phyloP scores from a whole-genome alignment of 2,329 filamentous ascomycete species.

The Phaeosphaeria sp. region DNA sequence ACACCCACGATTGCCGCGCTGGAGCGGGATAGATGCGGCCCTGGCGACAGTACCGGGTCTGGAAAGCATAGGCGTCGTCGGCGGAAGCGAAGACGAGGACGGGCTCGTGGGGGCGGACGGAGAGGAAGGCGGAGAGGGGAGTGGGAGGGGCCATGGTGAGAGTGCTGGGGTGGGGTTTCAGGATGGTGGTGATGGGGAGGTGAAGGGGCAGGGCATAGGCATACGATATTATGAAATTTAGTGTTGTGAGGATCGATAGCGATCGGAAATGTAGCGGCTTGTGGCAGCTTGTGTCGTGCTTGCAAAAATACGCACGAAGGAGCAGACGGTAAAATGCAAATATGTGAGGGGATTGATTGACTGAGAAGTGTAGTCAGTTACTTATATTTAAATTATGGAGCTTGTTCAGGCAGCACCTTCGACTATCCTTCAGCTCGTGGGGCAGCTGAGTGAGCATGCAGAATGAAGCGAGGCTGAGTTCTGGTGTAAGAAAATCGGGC shows the following conservation, averaged over 20 bases:
- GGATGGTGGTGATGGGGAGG: not conserved
- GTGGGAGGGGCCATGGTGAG: conserved; percentile 6
- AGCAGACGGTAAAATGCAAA: too few species aligned
- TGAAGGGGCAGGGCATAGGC: not conserved
- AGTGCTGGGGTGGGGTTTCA: not conserved
- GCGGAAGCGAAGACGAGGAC: conserved; percentile 25
- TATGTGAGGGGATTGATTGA: too few species aligned
- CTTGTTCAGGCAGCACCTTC: not conserved
- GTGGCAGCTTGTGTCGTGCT: too few species aligned
- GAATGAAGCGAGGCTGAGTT: not conserved
- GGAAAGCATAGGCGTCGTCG: conserved; percentile 24
- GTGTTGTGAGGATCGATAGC: not conserved
- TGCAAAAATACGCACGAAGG: too few species aligned
- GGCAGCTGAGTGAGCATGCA: not conserved
- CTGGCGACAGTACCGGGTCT: conserved; percentile 22
- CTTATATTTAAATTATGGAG: not conserved
- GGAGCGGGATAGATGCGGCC: conserved; percentile 21
- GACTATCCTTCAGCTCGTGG: not conserved
- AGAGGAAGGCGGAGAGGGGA: conserved; percentile 23
- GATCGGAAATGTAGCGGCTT: not conserved
- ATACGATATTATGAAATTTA: not conserved
- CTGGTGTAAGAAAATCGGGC: not conserved
- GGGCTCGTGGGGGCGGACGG: conserved; percentile 28
- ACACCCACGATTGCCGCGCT: conserved; percentile 23
- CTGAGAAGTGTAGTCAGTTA: not conserved